A percentile compares a stretch with the other conserved stretches of the same genome.
phyloP scores from a whole-genome alignment of 1,284 basidiomycete genomes.

The Puccinia brachypodii region DNA sequence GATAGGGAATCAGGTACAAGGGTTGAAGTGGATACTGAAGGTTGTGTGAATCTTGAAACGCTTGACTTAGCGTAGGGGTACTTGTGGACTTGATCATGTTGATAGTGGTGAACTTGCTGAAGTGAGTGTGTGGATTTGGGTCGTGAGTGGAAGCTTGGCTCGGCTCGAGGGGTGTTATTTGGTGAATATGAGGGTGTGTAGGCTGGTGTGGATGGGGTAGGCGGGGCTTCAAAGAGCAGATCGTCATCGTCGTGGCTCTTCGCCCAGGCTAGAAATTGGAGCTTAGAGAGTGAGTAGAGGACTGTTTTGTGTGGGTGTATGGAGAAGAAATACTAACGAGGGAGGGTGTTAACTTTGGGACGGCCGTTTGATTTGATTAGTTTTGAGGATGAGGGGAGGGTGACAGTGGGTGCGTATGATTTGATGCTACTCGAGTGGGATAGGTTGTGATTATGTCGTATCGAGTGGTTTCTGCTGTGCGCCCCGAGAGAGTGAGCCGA shows the following conservation, averaged over 20 bases:
- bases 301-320: too few relatives aligned
- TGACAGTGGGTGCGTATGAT: not conserved
- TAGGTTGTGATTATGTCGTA: not conserved
- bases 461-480: not conserved
- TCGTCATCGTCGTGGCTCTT: slow-evolving; percentile 40
- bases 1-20: slow-evolving; percentile 20
- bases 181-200: slow-evolving; percentile 13
- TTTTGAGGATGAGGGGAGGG: not conserved
- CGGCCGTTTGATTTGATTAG: slow-evolving; percentile 14
- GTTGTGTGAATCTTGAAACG: not conserved
- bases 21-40: slow-evolving; percentile 7
- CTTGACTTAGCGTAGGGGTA: not conserved
- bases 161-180: not conserved
- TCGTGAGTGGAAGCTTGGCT: not conserved
- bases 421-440: not conserved
- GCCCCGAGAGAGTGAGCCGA: not conserved
- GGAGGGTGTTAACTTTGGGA: slow-evolving; percentile 37
- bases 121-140: not conserved
- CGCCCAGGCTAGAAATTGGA: slow-evolving; percentile 28
- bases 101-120: not conserved
- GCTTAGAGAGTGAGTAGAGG: not conserved
- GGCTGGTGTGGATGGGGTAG: slow-evolving; percentile 3
- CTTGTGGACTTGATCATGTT: not conserved
- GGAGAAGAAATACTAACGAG: slow-evolving; percentile 16
- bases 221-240: slow-evolving; percentile 11